phyloP scores from a whole-genome alignment of 495 filamentous ascomycete genomes.

The Parathielavia hyrcaniae region DNA sequence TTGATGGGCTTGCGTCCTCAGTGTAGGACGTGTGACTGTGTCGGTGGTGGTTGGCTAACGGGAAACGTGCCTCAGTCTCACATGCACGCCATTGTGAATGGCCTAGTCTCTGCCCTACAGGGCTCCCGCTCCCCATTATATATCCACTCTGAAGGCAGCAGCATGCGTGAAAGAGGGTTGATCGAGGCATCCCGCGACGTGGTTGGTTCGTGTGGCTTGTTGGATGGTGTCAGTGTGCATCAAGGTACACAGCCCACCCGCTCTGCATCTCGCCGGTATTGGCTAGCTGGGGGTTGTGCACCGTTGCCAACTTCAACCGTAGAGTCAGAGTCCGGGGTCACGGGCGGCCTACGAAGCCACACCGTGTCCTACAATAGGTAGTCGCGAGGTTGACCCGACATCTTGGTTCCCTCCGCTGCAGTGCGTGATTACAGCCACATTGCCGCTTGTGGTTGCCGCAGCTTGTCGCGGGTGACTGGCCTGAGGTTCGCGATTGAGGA shows the following conservation, averaged over 20 bases:
- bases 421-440: background rate
- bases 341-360: too few relatives aligned
- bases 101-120: too few relatives aligned
- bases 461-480: background rate
- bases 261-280: background rate
- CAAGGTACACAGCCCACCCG: background rate
- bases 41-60: too few relatives aligned
- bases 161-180: background rate
- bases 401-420: background rate
- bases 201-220: background rate
- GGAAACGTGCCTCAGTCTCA: too few relatives aligned
- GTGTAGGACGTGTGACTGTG: background rate
- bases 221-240: background rate
- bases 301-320: background rate
- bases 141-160: background rate
- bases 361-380: too few relatives aligned
- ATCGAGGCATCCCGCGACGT: slow-evolving; percentile 1
- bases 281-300: background rate
- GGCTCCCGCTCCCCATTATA: background rate
- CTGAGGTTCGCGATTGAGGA: background rate
- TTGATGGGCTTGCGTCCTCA: background rate
- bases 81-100: background rate
- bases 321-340: too few relatives aligned
- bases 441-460: background rate
- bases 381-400: too few relatives aligned